These are phyloP conservation scores for Suillus paluster DNA, from an alignment of 768 basidiomycete genomes.

Conservation along the genomic window DNA sequence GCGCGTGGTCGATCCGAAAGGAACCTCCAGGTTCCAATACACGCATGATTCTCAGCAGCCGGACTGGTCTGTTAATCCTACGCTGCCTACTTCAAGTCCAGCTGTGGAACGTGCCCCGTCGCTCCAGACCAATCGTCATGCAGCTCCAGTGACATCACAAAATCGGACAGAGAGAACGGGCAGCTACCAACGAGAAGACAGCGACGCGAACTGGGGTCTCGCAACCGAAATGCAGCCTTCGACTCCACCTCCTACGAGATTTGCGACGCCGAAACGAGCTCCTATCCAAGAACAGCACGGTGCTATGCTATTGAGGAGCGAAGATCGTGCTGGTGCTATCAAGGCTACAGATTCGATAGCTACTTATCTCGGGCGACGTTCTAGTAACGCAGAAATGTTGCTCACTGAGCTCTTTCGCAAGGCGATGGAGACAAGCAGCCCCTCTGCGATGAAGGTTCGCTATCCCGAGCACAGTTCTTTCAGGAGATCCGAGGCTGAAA, in stretches of 20 bases:
- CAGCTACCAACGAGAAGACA: background rate
- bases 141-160: background rate
- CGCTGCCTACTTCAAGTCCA: background rate
- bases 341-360: background rate
- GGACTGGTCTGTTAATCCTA: conserved; percentile 24
- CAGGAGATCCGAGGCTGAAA: background rate
- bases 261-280: background rate
- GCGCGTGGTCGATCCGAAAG: background rate
- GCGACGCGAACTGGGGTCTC: background rate
- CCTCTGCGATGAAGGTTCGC: background rate
- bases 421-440: conserved; percentile 6
- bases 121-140: conserved; percentile 9
- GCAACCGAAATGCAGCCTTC: too few species aligned
- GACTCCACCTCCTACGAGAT: background rate
- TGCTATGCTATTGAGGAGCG: background rate
- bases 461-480: background rate
- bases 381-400: conserved; percentile 2
- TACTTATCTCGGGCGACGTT: conserved; percentile 4
- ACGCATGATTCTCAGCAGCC: conserved; percentile 35
- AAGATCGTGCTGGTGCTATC: background rate
- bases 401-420: conserved; percentile 8
- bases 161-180: background rate
- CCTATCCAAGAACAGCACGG: background rate
- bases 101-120: conserved; percentile 3
- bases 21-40: background rate